Percentiles rank a stretch among this genome's conserved stretches.
Evolutionary conservation across 2,329 filamentous ascomycete genomes (phyloP).

Genomic region (Bipolaris cookei): DNA sequence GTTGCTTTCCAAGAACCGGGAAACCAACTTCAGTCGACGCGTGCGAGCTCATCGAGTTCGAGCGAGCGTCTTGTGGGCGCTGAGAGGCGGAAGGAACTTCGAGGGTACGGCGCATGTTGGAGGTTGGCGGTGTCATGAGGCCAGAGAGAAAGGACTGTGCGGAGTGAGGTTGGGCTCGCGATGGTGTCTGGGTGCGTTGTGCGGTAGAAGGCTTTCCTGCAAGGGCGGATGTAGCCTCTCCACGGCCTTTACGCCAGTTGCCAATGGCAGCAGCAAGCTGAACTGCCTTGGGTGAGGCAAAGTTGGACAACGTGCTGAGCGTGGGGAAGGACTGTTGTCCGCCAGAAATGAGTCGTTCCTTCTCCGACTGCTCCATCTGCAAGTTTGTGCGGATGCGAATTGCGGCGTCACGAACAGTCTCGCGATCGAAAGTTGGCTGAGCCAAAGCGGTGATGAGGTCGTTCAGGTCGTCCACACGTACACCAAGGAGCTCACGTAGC

Average conservation of each 20-base stretch:
- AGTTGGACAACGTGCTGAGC: conserved; percentile 75
- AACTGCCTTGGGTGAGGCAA: conserved; percentile 82
- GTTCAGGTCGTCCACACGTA: conserved; percentile 87
- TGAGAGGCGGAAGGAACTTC: conserved; percentile 48
- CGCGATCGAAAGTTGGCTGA: conserved; percentile 75
- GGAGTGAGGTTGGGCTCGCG: conserved; percentile 51
- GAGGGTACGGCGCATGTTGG: conserved; percentile 69
- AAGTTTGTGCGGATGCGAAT: conserved; percentile 93
- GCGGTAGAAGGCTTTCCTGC: conserved; percentile 38
- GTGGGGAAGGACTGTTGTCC: conserved; percentile 68
- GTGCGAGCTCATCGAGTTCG: conserved; percentile 39
- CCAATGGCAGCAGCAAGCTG: conserved; percentile 97
- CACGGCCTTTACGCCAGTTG: conserved; percentile 79
- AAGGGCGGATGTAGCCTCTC: conserved; percentile 56
- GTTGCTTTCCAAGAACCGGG: conserved; percentile 41
- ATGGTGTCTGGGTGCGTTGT: conserved; percentile 45
- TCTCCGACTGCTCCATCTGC: conserved; percentile 97
- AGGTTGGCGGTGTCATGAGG: conserved; percentile 87
- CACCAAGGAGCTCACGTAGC: conserved; percentile 90
- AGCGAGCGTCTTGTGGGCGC: conserved; percentile 35
- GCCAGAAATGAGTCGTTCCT: conserved; percentile 79
- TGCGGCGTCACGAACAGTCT: conserved; percentile 83
- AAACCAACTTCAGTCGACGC: conserved; percentile 41
- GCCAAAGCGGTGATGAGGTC: conserved; percentile 86
- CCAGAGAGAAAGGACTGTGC: conserved; percentile 74